Base-by-base conservation (phyloP, 805 yeast genomes). In the Kurtzmaniella cleridarum region DNA sequence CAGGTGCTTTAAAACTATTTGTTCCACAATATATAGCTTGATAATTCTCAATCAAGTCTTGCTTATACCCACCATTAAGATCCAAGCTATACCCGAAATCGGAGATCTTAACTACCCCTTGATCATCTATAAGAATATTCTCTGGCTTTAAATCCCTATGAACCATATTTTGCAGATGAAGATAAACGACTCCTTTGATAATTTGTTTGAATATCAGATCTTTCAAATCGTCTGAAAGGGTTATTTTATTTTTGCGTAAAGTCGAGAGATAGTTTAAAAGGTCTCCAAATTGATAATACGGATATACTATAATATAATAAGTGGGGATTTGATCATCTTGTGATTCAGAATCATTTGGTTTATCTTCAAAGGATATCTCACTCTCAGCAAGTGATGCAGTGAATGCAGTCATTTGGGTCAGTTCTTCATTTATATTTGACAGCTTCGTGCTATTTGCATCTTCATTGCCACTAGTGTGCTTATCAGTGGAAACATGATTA, bases 101-200 rank as follows among this genome's bases (percentile, higher is more conserved):
- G 16, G 67, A 57, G 32, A 75, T 59, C 36, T 70, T 67, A 29
- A 76, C 55, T 10, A 53, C 54, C 3, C 81, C 81, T 11, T 55
- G 47, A 8, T 48, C 51, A 47, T 69, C 77, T 32, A 76, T 65
- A 16, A 76, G 50, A 32, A 71, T 62, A 51, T 76, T 76, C 42
- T 76, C 81, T 2, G 81, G 80, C 46, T 76, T 76, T 33, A 76
- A 54, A 45, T 76, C 81, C 17, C 80, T 47, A 47, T 76, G 81
- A 7, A 62, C 71, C 3, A 76, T 65, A 11, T 57, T 53, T 12
- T 60, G 54, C 6, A 54, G 43, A 48, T 76, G 81, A 14, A 76
- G 51, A 39, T 52, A 70, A 35, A 63, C 57, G 16, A 75, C 75
- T 0, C 71, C 78, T 32, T 59, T 55, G 13, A 69, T 64, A n/a